These are phyloP conservation scores for Chaetomiaceae sp. DNA, from an alignment of 2,329 filamentous ascomycete species.

Conservation along the genomic window DNA sequence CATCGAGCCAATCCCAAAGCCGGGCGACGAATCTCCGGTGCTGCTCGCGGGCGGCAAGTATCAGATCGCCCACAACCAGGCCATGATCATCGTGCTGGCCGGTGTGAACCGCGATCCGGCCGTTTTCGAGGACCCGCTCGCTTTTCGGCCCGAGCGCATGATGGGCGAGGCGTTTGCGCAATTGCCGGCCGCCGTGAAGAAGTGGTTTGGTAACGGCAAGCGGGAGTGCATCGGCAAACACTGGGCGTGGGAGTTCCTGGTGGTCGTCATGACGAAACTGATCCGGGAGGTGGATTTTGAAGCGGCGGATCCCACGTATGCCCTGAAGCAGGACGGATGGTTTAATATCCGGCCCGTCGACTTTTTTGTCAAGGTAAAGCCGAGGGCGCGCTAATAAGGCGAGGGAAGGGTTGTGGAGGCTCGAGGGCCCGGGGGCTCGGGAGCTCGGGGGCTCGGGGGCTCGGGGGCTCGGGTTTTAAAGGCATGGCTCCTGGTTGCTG, in stretches of 20 bases:
- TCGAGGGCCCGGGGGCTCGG: too few relatives aligned
- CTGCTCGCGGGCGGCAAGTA: conserved; percentile 47
- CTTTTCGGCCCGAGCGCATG: conserved; percentile 48
- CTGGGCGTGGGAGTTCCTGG: conserved; percentile 45
- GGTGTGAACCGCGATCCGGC: conserved; percentile 47
- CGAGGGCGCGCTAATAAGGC: conserved; percentile 29
- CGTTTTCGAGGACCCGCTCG: conserved; percentile 45
- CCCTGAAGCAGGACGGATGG: conserved; percentile 46
- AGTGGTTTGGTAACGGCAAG: conserved; percentile 51
- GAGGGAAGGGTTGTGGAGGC: too few relatives aligned
- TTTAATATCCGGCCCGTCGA: conserved; percentile 49
- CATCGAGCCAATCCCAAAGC: conserved; percentile 43
- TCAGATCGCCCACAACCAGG: conserved; percentile 44
- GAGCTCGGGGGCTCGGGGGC: too few relatives aligned
- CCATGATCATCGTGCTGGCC: conserved; percentile 47
- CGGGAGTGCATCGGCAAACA: conserved; percentile 49
- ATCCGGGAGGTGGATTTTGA: conserved; percentile 45
- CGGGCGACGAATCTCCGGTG: conserved; percentile 40
- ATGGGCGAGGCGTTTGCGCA: conserved; percentile 41
- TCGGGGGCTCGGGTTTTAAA: too few relatives aligned
- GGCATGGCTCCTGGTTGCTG: too few relatives aligned
- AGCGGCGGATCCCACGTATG: conserved; percentile 37
- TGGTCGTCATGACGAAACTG: conserved; percentile 40
- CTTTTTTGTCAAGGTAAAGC: conserved; percentile 42
- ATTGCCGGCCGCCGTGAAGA: conserved; percentile 43